phyloP scores from a whole-genome alignment of 768 basidiomycete species.

The Amanita exitialis region DNA sequence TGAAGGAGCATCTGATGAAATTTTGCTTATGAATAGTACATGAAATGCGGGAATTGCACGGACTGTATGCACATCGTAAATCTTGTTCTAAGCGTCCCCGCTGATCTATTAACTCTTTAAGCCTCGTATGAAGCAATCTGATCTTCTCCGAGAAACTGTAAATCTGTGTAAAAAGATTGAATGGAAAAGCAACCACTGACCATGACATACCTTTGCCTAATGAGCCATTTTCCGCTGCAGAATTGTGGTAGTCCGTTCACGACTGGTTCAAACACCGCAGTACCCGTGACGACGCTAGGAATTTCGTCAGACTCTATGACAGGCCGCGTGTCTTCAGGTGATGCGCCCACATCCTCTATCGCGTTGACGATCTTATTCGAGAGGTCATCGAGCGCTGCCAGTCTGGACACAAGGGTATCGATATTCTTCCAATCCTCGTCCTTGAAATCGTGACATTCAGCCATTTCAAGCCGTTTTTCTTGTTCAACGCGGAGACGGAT shows the following conservation, averaged over 20 bases:
- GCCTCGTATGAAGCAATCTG: conserved; percentile 32
- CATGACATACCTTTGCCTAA: conserved; percentile 52
- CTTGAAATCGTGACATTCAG: conserved; percentile 19
- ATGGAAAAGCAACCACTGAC: conserved; percentile 8
- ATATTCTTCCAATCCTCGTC: conserved; percentile 44
- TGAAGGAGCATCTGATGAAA: conserved; percentile 50
- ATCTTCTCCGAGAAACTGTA: conserved; percentile 54
- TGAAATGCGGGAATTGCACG: neutral
- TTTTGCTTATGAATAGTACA: neutral
- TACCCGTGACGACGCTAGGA: neutral
- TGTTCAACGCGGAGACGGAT: conserved; percentile 41
- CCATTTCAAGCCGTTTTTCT: conserved; percentile 45
- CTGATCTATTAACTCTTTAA: conserved; percentile 32
- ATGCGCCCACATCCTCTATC: conserved; percentile 17
- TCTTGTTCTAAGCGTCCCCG: conserved; percentile 43
- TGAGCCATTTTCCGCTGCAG: conserved; percentile 38
- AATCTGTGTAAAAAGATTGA: neutral
- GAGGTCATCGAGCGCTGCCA: conserved; percentile 43
- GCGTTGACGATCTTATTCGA: conserved; percentile 45
- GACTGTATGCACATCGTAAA: conserved; percentile 48
- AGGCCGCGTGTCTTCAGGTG: neutral
- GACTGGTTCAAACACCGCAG: neutral
- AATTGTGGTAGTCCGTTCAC: conserved; percentile 16
- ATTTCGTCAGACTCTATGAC: conserved; percentile 2
- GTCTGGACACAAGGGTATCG: conserved; percentile 39